Conservation (phyloP, 768 basidiomycete species). For the Kwoniella heveanensis region DNA sequence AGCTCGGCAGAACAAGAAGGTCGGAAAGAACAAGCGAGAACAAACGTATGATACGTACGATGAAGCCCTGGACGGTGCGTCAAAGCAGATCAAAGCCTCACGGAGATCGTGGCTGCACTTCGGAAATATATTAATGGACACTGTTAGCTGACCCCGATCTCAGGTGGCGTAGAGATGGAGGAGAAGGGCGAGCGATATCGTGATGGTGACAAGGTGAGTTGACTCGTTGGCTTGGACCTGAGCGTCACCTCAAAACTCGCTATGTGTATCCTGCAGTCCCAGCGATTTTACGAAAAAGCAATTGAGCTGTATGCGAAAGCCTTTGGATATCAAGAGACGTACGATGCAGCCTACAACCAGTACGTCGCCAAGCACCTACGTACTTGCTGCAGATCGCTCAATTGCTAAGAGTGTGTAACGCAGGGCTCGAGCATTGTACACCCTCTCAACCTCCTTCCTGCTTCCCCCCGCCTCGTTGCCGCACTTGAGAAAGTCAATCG, state of each 20-base stretch:
- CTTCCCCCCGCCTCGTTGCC: constrained; percentile 43
- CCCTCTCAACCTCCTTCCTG: constrained; percentile 46
- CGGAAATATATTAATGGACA: too few relatives aligned
- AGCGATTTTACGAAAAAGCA: constrained; percentile 51
- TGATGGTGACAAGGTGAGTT: constrained; percentile 52
- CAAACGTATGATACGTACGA: constrained; percentile 55
- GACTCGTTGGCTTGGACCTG: too few relatives aligned
- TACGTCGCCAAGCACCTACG: constrained; percentile 9
- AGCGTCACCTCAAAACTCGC: too few relatives aligned
- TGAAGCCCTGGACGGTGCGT: constrained; percentile 53
- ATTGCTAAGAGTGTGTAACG: not conserved
- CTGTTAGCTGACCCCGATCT: too few relatives aligned
- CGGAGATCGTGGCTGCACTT: too few relatives aligned
- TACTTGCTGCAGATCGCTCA: not conserved
- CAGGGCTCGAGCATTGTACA: constrained; percentile 51
- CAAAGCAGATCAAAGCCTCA: too few relatives aligned
- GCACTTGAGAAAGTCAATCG: constrained; percentile 37
- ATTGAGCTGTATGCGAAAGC: constrained; percentile 50
- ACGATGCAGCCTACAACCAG: constrained; percentile 47
- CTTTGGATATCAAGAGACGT: constrained; percentile 44
- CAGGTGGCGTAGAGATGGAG: constrained; percentile 55
- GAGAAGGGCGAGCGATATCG: constrained; percentile 56
- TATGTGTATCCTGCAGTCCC: too few relatives aligned
- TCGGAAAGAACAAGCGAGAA: constrained; percentile 41
- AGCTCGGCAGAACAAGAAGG: constrained; percentile 25